Percentiles rank a stretch among this genome's conserved stretches.
phyloP scores from a whole-genome alignment of 1,139 yeast species.

The Geotrichum siamense region DNA sequence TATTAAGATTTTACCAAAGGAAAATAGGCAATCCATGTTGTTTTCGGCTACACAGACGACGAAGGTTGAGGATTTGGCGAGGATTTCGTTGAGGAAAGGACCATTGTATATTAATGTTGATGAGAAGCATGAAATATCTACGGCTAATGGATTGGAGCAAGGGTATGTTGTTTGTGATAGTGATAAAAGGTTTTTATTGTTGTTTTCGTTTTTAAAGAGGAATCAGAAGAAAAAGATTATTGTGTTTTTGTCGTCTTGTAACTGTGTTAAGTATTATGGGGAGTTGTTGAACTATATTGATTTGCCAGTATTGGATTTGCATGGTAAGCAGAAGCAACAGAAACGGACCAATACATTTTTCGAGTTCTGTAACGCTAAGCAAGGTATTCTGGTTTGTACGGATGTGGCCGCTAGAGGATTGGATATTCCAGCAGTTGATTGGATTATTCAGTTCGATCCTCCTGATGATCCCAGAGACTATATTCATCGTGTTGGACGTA shows the following conservation, averaged over 20 bases:
- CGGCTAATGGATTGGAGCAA: conserved; percentile 96
- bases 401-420: conserved; percentile 98
- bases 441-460: conserved; percentile 96
- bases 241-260: conserved; percentile 93
- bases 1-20: conserved; percentile 85
- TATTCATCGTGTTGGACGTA: conserved; percentile 96
- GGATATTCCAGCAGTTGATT: conserved; percentile 94
- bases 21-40: conserved; percentile 92
- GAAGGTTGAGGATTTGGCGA: conserved; percentile 94
- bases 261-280: conserved; percentile 92
- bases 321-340: conserved; percentile 97
- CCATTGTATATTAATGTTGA: conserved; percentile 95
- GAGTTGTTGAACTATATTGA: conserved; percentile 92
- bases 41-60: conserved; percentile 98
- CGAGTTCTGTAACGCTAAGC: conserved; percentile 94
- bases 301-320: conserved; percentile 89
- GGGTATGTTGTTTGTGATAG: conserved; percentile 97
- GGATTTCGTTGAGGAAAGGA: conserved; percentile 91
- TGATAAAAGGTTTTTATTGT: conserved; percentile 80
- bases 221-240: conserved; percentile 80
- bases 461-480: conserved; percentile 99
- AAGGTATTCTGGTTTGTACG: conserved; percentile 87
- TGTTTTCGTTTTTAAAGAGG: conserved; percentile 89
- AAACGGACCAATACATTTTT: conserved; percentile 96
- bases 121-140: conserved; percentile 67